Conservation (phyloP, 2,329 filamentous ascomycete species). For the Ophiocordyceps australis region DNA sequence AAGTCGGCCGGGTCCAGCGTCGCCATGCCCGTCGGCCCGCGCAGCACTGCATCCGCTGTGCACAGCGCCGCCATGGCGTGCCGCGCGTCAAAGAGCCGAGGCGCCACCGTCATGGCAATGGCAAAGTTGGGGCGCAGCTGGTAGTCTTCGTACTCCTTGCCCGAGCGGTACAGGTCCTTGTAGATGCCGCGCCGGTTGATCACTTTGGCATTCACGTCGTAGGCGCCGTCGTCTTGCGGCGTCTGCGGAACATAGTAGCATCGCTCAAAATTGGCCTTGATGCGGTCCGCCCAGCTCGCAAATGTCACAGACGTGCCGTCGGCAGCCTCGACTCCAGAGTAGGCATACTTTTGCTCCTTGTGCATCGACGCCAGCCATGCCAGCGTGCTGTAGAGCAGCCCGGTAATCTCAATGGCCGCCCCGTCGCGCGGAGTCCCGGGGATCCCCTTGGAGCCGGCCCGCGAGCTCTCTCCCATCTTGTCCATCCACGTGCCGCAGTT, state of each 20-base stretch:
- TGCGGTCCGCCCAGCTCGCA: slow-evolving; percentile 57
- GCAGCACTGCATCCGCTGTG: slow-evolving; percentile 60
- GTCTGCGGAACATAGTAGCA: slow-evolving; percentile 74
- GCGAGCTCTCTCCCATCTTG: slow-evolving; percentile 98
- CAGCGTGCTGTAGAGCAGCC: slow-evolving; percentile 78
- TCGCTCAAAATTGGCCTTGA: slow-evolving; percentile 77
- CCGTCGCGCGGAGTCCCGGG: slow-evolving; percentile 95
- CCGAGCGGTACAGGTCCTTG: slow-evolving; percentile 88
- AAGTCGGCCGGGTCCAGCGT: slow-evolving; percentile 83
- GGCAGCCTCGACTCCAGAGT: slow-evolving; percentile 51
- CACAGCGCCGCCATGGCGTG: slow-evolving; percentile 69
- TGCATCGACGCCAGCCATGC: slow-evolving; percentile 58
- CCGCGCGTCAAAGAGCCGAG: slow-evolving; percentile 62
- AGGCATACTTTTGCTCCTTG: slow-evolving; percentile 50
- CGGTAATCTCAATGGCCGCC: slow-evolving; percentile 87
- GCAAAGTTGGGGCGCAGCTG: slow-evolving; percentile 88
- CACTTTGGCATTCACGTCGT: slow-evolving; percentile 63
- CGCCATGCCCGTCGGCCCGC: slow-evolving; percentile 85
- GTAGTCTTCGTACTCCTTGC: slow-evolving; percentile 95
- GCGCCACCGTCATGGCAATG: slow-evolving; percentile 88
- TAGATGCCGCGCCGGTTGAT: slow-evolving; percentile 91
- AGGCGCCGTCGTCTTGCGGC: slow-evolving; percentile 49
- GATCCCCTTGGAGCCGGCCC: slow-evolving; percentile 78
- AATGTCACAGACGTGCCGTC: slow-evolving; percentile 48
- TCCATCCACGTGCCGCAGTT: slow-evolving; percentile 99